Percentiles rank a stretch among this genome's conserved stretches.
phyloP scores from a whole-genome alignment of 176 grass and related monocot genomes.

The Tillandsia fasciculata region DNA sequence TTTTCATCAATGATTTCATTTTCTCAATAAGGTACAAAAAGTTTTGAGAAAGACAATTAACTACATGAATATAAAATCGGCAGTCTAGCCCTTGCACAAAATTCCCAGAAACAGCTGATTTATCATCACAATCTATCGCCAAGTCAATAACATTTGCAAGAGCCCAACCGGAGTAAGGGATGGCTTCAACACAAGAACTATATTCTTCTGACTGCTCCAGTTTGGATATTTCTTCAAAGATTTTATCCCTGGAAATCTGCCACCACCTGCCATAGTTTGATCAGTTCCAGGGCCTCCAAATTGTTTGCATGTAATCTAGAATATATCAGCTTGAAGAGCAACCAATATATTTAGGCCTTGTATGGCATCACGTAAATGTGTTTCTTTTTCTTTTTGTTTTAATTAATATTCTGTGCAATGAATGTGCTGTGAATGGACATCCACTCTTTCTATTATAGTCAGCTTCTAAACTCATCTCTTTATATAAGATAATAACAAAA shows the following conservation, averaged over 20 bases:
- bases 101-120: conserved; percentile 42
- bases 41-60: conserved; percentile 66
- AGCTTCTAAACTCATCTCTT: too few species aligned
- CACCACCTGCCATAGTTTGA: conserved; percentile 92
- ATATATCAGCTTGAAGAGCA: conserved; percentile 1
- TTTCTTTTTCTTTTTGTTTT: too few species aligned
- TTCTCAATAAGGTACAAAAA: conserved; percentile 55
- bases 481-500: too few species aligned
- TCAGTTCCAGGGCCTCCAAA: conserved; percentile 44
- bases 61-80: conserved; percentile 51
- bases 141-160: conserved; percentile 84
- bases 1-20: conserved; percentile 28
- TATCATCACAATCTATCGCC: conserved; percentile 40
- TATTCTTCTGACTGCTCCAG: conserved; percentile 48
- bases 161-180: conserved; percentile 77
- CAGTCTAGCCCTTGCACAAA: conserved; percentile 64
- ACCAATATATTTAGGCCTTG: too few species aligned
- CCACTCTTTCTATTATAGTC: too few species aligned
- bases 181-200: conserved; percentile 16
- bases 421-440: too few species aligned
- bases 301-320: not conserved
- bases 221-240: conserved; percentile 76
- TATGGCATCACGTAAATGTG: too few species aligned
- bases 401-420: too few species aligned
- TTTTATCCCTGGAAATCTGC: conserved; percentile 65